Evolutionary conservation across 2,329 filamentous ascomycete genomes (phyloP).

Genomic region (Aspergillus sp.): DNA sequence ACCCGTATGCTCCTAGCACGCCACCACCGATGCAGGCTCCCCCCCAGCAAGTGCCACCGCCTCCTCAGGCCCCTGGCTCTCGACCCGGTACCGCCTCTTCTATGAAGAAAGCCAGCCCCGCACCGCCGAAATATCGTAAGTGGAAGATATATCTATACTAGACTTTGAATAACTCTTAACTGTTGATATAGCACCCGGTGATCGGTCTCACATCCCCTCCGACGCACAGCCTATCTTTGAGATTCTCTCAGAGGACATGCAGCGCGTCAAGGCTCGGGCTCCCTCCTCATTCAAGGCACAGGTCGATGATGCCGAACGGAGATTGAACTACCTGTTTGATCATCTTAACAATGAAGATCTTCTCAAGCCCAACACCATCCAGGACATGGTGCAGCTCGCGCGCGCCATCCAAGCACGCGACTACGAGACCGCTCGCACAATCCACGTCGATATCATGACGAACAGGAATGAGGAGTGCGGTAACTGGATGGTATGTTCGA

Average conservation of each 20-base stretch:
- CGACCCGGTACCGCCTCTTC: conserved; percentile 52
- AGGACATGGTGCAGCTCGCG: conserved; percentile 52
- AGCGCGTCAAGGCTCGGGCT: conserved; percentile 81
- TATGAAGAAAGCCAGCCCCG: conserved; percentile 47
- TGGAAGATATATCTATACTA: conserved; percentile 18
- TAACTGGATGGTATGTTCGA: conserved; percentile 75
- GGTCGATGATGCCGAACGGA: conserved; percentile 91
- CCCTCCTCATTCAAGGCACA: conserved; percentile 84
- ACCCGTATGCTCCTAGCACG: conserved; percentile 46
- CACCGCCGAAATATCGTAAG: conserved; percentile 68
- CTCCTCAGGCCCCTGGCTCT: conserved; percentile 41
- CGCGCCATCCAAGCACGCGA: conserved; percentile 67
- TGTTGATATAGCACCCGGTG: conserved; percentile 59
- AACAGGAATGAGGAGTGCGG: conserved; percentile 79
- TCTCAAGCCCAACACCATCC: conserved; percentile 69
- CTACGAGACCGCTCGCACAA: conserved; percentile 64
- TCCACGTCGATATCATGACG: conserved; percentile 74
- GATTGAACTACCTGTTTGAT: conserved; percentile 90
- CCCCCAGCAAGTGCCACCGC: conserved; percentile 35
- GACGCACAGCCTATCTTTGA: conserved; percentile 77
- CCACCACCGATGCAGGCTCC: conserved; percentile 44
- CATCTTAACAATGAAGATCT: conserved; percentile 95
- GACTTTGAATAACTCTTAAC: conserved; percentile 16
- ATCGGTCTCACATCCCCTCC: conserved; percentile 83
- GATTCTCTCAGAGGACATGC: conserved; percentile 78